phyloP scores from a whole-genome alignment of 1,284 basidiomycete genomes.

The Anthracocystis walkeri region DNA sequence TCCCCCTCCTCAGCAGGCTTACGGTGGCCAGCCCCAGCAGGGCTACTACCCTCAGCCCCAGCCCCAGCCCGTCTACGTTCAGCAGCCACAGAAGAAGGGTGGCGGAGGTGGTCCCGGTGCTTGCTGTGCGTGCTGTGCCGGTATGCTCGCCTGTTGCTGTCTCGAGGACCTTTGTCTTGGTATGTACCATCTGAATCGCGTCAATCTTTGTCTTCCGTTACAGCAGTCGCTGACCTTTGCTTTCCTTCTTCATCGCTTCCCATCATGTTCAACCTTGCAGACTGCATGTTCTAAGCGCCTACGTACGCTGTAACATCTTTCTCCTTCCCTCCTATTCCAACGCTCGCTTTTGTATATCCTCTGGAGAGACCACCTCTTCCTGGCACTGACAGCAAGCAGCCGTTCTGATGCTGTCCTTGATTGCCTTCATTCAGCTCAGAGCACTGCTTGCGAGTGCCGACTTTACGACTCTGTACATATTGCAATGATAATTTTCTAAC shows the following conservation, averaged over 20 bases:
- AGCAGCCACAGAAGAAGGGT: conserved; percentile 51
- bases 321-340: neutral
- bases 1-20: conserved; percentile 58
- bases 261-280: conserved; percentile 6
- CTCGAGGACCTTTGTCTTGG: conserved; percentile 58
- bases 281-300: conserved; percentile 43
- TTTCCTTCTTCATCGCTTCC: neutral
- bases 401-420: neutral
- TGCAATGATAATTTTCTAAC: neutral
- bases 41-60: conserved; percentile 55
- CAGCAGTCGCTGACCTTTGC: neutral
- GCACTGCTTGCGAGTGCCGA: neutral
- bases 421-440: neutral
- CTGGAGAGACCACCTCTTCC: neutral
- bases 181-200: conserved; percentile 1
- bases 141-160: conserved; percentile 59
- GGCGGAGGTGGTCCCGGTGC: conserved; percentile 28
- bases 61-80: conserved; percentile 58
- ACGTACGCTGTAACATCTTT: neutral
- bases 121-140: conserved; percentile 57
- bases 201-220: neutral
- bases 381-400: neutral
- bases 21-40: conserved; percentile 55
- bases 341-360: conserved; percentile 1
- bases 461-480: conserved; percentile 5